Evolutionary conservation across 2,329 filamentous ascomycete species (phyloP).

Genomic region (Sphaerostilbella broomeana): DNA sequence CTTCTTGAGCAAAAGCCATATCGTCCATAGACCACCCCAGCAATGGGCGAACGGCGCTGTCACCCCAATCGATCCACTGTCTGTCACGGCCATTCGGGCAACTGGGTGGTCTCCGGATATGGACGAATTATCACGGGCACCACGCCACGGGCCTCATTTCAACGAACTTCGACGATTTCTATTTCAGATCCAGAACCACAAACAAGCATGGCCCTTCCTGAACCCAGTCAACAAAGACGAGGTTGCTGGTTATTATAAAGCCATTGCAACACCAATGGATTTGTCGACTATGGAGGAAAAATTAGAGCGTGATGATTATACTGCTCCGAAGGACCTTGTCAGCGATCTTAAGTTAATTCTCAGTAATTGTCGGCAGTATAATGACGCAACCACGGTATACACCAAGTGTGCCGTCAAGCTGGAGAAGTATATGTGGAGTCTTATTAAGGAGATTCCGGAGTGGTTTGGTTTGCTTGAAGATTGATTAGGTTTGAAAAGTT

Average conservation of each 20-base stretch:
- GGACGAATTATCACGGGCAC: slow-evolving; percentile 92
- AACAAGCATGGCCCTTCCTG: slow-evolving; percentile 88
- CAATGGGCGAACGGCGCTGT: slow-evolving; percentile 73
- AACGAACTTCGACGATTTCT: slow-evolving; percentile 88
- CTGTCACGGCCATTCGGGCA: slow-evolving; percentile 79
- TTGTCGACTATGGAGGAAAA: slow-evolving; percentile 92
- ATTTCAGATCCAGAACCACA: slow-evolving; percentile 92
- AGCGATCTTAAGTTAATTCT: slow-evolving; percentile 84
- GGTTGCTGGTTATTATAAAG: slow-evolving; percentile 97
- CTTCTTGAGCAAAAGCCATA: slow-evolving; percentile 80
- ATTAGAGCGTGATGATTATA: slow-evolving; percentile 87
- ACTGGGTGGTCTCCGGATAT: slow-evolving; percentile 96
- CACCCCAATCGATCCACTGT: slow-evolving; percentile 70
- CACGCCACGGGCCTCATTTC: slow-evolving; percentile 92
- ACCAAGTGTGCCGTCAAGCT: slow-evolving; percentile 92
- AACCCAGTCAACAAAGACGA: slow-evolving; percentile 92
- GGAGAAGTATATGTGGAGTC: slow-evolving; percentile 91
- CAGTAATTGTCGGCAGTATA: slow-evolving; percentile 92
- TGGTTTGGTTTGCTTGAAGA: too few species aligned
- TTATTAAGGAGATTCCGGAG: slow-evolving; percentile 86
- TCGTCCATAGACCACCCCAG: slow-evolving; percentile 76
- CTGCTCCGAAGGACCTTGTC: slow-evolving; percentile 86
- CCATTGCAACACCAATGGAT: slow-evolving; percentile 98
- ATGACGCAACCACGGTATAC: slow-evolving; percentile 91
- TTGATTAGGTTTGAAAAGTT: too few species aligned